Percentiles rank a stretch among this genome's conserved stretches.
phyloP scores from a whole-genome alignment of 1,284 basidiomycete species.

The Apiotrichum siamense region DNA sequence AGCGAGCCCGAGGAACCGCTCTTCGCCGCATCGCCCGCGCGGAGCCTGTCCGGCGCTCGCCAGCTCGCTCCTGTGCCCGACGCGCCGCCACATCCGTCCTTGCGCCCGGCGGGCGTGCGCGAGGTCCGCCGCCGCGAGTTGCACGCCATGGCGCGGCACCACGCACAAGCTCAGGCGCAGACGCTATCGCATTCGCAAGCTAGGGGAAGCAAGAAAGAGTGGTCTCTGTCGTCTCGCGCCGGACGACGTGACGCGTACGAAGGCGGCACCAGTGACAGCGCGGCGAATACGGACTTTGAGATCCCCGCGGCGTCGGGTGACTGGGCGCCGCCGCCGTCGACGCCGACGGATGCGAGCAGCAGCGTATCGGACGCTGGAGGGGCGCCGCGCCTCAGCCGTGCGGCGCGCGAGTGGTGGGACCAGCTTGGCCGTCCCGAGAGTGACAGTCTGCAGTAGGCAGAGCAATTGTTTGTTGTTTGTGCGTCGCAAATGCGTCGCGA shows the following conservation, averaged over 20 bases:
- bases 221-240: no score
- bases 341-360: background rate
- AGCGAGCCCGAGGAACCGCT: slow-evolving; percentile 1
- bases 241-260: no score
- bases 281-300: background rate
- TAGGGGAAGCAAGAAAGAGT: no score
- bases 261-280: background rate
- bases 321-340: background rate
- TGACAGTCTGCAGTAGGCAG: background rate
- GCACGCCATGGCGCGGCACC: slow-evolving; percentile 10
- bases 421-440: background rate
- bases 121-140: slow-evolving; percentile 24
- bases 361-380: background rate
- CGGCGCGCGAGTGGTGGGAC: slow-evolving; percentile 1
- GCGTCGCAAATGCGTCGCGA: no score
- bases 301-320: background rate
- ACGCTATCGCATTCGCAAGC: no score
- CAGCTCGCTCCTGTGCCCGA: slow-evolving; percentile 23
- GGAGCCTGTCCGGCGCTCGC: no score
- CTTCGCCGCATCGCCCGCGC: background rate
- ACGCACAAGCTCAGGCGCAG: slow-evolving; percentile 2
- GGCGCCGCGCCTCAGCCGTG: background rate
- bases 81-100: slow-evolving; percentile 33
- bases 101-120: slow-evolving; percentile 29
- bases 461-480: background rate